phyloP scores from a whole-genome alignment of 352 stramenopile species.

The Phytophthora citrophthora region DNA sequence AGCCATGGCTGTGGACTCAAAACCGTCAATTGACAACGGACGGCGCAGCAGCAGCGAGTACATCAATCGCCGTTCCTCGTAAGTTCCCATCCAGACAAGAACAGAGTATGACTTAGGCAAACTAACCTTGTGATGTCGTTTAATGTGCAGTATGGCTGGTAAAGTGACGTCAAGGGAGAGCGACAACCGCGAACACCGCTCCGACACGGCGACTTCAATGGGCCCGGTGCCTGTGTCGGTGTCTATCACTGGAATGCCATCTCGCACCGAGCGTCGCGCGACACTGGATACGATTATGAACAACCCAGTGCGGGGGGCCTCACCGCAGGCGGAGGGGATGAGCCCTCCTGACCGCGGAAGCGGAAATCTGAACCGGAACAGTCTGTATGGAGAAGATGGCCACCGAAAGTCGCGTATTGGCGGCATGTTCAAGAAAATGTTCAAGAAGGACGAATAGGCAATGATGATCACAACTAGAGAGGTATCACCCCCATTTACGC shows the following conservation, averaged over 20 bases:
- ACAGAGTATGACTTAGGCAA: background rate
- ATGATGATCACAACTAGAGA: constrained; percentile 9
- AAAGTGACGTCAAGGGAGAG: constrained; percentile 25
- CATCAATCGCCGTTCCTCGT: constrained; percentile 34
- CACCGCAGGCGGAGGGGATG: constrained; percentile 32
- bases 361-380: constrained; percentile 45
- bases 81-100: constrained; percentile 14
- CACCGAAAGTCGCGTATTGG: constrained; percentile 82
- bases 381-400: constrained; percentile 66
- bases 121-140: constrained; percentile 21
- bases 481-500: background rate
- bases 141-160: constrained; percentile 17
- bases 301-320: constrained; percentile 41
- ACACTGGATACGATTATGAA: constrained; percentile 63
- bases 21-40: constrained; percentile 70
- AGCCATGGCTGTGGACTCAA: constrained; percentile 69
- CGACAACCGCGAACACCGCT: constrained; percentile 51
- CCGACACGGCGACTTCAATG: constrained; percentile 67
- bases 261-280: constrained; percentile 42
- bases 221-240: constrained; percentile 71
- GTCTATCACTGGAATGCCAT: constrained; percentile 32
- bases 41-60: constrained; percentile 34
- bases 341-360: constrained; percentile 41
- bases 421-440: constrained; percentile 92
- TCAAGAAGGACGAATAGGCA: constrained; percentile 80